A percentile compares a stretch with the other conserved stretches of the same genome.
Conservation (phyloP, 2,329 filamentous ascomycete species). For the Kalmusia sp. region DNA sequence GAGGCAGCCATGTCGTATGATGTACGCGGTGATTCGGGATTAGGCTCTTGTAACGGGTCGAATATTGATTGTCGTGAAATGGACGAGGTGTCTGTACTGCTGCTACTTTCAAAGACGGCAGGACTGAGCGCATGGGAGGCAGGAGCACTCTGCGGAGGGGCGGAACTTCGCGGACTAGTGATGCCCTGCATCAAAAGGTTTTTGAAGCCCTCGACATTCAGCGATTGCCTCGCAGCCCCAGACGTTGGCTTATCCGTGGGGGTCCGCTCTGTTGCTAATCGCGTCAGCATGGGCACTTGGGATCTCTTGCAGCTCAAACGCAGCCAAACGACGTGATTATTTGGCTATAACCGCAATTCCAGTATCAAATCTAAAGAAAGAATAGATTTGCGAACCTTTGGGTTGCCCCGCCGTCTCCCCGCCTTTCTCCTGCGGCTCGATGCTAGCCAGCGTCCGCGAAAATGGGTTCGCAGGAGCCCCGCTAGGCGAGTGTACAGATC, state of each 20-base stretch:
- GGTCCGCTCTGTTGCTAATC: constrained; percentile 28
- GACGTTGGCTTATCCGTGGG: constrained; percentile 28
- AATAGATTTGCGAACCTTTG: constrained; percentile 17
- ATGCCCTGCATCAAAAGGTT: constrained; percentile 78
- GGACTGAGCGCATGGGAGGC: constrained; percentile 28
- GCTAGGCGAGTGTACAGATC: constrained; percentile 22
- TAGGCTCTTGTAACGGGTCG: constrained; percentile 55
- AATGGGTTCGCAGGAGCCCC: constrained; percentile 46
- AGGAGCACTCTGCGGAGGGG: constrained; percentile 31
- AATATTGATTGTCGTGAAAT: constrained; percentile 66
- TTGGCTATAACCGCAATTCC: neutral
- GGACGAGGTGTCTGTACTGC: constrained; percentile 65
- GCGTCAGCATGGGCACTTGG: constrained; percentile 6
- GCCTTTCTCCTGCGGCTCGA: constrained; percentile 38
- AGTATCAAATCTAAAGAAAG: neutral
- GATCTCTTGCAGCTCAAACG: neutral
- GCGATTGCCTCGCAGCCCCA: constrained; percentile 49
- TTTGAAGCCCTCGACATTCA: constrained; percentile 82
- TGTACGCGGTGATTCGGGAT: constrained; percentile 62
- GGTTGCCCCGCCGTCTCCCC: constrained; percentile 20
- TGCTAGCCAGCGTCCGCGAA: constrained; percentile 46
- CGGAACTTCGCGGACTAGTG: constrained; percentile 47
- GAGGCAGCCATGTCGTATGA: constrained; percentile 64
- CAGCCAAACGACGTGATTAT: neutral
- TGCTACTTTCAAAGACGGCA: constrained; percentile 53